Evolutionary conservation across 129 eudicot species (phyloP), one percentile per base, ranked within the genome.

Genomic region (Dittrichia graveolens): DNA sequence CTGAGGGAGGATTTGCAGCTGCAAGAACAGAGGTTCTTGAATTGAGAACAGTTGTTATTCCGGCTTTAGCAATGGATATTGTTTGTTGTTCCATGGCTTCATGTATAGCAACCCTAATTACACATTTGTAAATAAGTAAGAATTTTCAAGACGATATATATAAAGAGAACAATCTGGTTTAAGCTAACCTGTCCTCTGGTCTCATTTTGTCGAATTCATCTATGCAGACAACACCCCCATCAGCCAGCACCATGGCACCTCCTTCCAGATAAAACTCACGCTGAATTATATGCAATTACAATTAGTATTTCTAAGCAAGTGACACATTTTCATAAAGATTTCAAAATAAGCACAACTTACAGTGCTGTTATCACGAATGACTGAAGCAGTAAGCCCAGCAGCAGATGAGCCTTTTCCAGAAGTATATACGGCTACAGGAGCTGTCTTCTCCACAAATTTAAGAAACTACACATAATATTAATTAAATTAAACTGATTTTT

Each of bases 51-150:
- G 99, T 95, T 75, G 99, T 95, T 75, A 95, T 95, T 49, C 99
- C 99, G 61, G 99, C 99, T 85, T 95, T 95, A 15, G 99, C 97
- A 37, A 95, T 95, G 59, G 99, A 95, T 68, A 95, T 95, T 54
- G 99, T 95, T 85, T 95, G 99, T 69, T 91, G 99, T 80, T 95
- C 99, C 99, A 95, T 95, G 70, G 99, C 99, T 85, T 95, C 99
- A 78, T 95, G 99, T 81, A 95, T 95, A 18, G 99, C 99, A 75
- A 95, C 97, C 86, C 99, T 95, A 69, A 61, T 56, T 19, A 71
- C 55, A 14, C 75, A 69, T 62, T 13, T 46, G 48, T 66, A 60
- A 71, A 69, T 3, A 41, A 7, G 48, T 76, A 10, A 74, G 54
- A 55, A 66, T 13, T 8, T 39, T 34, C 35, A 55, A 44, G 38